A percentile compares a stretch with the other conserved stretches of the same genome.
These are phyloP conservation scores for Sordaria brevicollis DNA, from an alignment of 495 filamentous ascomycete genomes.

Conservation along the genomic window DNA sequence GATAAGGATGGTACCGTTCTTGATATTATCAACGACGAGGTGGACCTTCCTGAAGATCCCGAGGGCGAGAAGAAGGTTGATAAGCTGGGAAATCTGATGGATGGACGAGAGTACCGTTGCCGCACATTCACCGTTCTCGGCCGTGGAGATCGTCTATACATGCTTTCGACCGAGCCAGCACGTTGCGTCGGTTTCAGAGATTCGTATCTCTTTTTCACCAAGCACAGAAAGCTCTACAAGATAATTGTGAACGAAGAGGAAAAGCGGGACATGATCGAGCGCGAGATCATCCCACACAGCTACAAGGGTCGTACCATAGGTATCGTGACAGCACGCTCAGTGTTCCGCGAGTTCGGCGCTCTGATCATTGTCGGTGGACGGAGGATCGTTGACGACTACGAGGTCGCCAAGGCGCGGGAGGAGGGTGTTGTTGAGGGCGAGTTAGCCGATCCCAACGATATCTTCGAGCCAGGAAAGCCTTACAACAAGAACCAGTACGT, in stretches of 20 bases:
- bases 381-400: constrained; percentile 82
- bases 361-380: constrained; percentile 86
- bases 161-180: constrained; percentile 95
- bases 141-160: constrained; percentile 81
- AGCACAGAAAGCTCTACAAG: constrained; percentile 88
- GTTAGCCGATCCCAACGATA: constrained; percentile 76
- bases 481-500: constrained; percentile 97
- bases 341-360: constrained; percentile 93
- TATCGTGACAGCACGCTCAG: constrained; percentile 90
- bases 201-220: constrained; percentile 96
- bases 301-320: constrained; percentile 98
- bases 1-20: constrained; percentile 93
- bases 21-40: constrained; percentile 86
- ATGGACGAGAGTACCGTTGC: constrained; percentile 82
- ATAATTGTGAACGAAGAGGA: constrained; percentile 90
- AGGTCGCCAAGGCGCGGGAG: constrained; percentile 63
- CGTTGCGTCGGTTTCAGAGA: constrained; percentile 94
- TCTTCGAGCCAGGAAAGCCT: constrained; percentile 56
- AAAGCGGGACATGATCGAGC: constrained; percentile 87
- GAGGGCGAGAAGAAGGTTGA: constrained; percentile 92
- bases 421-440: constrained; percentile 84
- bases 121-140: constrained; percentile 83
- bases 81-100: constrained; percentile 69
- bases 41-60: constrained; percentile 73
- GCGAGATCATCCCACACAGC: constrained; percentile 88